A percentile compares a stretch with the other conserved stretches of the same genome.
phyloP scores from a whole-genome alignment of 164 flowering plant genomes.

The Tetracentron sinense region DNA sequence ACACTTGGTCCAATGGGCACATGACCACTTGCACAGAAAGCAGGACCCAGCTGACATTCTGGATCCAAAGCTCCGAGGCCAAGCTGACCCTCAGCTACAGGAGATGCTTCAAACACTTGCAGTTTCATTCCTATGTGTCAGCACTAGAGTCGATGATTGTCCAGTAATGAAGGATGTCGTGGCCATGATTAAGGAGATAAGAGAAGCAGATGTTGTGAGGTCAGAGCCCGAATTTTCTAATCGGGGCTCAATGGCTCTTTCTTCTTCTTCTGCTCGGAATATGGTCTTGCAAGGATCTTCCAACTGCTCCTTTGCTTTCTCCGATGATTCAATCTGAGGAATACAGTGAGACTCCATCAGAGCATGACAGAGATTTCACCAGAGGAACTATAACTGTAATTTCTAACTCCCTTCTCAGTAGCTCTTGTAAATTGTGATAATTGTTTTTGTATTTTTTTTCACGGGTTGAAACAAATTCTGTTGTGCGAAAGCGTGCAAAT shows the following conservation, averaged over 20 bases:
- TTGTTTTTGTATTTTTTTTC: too few relatives aligned
- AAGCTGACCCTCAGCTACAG: conserved; percentile 68
- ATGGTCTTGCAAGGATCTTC: conserved; percentile 59
- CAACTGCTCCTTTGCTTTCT: conserved; percentile 74
- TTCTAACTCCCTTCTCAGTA: too few relatives aligned
- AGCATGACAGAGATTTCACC: conserved; percentile 1
- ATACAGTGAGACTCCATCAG: conserved; percentile 9
- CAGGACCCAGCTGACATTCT: conserved; percentile 58
- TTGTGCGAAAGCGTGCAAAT: too few relatives aligned
- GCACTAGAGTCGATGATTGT: conserved; percentile 55
- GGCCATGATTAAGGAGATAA: conserved; percentile 87
- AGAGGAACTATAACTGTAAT: neutral
- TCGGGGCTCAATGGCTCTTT: conserved; percentile 18
- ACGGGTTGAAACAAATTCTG: too few relatives aligned
- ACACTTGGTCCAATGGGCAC: conserved; percentile 78
- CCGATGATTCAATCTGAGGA: conserved; percentile 53
- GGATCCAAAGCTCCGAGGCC: conserved; percentile 68
- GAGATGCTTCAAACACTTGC: conserved; percentile 88
- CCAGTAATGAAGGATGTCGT: conserved; percentile 89
- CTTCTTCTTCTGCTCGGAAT: conserved; percentile 27
- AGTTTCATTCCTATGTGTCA: conserved; percentile 72
- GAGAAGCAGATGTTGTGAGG: conserved; percentile 39
- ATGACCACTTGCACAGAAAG: conserved; percentile 61
- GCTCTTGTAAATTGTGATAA: too few relatives aligned
- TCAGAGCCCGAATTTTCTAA: conserved; percentile 36